Conservation (phyloP, 768 basidiomycete species). For the Agrocybe chaxingu region DNA sequence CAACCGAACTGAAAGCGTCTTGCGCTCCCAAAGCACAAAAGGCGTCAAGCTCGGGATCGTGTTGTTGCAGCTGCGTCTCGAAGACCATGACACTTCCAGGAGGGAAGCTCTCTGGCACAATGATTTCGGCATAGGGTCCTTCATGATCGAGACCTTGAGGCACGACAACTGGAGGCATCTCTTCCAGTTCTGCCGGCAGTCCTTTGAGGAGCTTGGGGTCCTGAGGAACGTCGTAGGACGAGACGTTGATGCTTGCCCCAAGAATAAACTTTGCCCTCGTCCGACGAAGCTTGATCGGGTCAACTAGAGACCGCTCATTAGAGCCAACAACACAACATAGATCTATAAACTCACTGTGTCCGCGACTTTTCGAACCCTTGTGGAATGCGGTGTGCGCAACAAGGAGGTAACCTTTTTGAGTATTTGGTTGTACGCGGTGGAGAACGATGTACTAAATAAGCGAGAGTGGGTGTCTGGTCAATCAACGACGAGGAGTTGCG, state of each 20-base stretch:
- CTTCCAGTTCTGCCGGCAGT: constrained; percentile 64
- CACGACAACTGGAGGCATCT: constrained; percentile 57
- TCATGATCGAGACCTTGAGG: constrained; percentile 60
- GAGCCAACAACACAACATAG: neutral
- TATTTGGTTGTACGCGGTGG: constrained; percentile 86
- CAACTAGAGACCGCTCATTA: constrained; percentile 45
- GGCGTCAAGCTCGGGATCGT: constrained; percentile 66
- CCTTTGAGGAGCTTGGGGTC: constrained; percentile 62
- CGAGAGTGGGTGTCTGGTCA: neutral
- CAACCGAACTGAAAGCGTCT: constrained; percentile 68
- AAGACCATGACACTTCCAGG: constrained; percentile 95
- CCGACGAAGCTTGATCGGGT: constrained; percentile 78
- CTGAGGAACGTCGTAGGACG: constrained; percentile 51
- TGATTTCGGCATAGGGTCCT: constrained; percentile 73
- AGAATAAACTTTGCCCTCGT: constrained; percentile 79
- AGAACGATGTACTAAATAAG: constrained; percentile 79
- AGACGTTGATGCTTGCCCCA: constrained; percentile 72
- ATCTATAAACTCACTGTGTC: constrained; percentile 55
- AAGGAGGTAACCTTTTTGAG: constrained; percentile 89
- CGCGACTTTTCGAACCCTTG: constrained; percentile 79
- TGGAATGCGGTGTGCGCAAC: constrained; percentile 90
- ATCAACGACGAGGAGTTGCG: neutral
- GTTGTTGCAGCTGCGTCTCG: constrained; percentile 75
- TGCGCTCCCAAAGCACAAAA: constrained; percentile 72
- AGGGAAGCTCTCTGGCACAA: constrained; percentile 88